Base-by-base conservation (phyloP, 2,329 filamentous ascomycete species). In the Arthrobotrys iridis region DNA sequence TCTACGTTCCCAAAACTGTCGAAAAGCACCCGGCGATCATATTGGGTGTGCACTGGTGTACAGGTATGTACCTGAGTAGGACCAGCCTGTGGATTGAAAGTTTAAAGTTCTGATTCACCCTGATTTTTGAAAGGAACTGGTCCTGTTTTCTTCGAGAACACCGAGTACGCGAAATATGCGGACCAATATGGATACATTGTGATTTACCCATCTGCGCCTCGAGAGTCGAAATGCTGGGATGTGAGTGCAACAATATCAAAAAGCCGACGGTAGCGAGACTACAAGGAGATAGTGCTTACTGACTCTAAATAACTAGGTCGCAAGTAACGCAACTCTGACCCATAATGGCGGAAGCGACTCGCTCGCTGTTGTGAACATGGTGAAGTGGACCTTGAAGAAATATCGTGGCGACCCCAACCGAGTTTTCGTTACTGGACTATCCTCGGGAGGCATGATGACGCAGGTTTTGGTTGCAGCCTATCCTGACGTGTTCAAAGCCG, bases 381-480 rank as follows among this genome's bases (percentile, higher is more conserved):
- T 82, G 0, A 79, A 79, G 11, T 83, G 81, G 80, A 80, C 82
- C 0, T 78, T 82, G 1, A 60, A 78, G 1, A 78, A 79, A 45
- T 83, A 83, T 55, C 72, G 77, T 0, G 82, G 80, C 3, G 80
- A 83, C 46, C 41, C 79, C 4, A 79, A 66, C 20, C 81, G 80
- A 7, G 79, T 82, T 1, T 82, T 82, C 72, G 80, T 81, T 50
- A 81, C 81, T 1, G 81, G 81, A 3, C 58, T 80, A 6, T 81
- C 80, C 6, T 81, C 80, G 0, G 81, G 81, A 7, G 81, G 80
- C 11, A 82, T 82, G 81, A 81, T 82, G 80, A 81, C 1, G 83
- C 85, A 85, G 76, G 83, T 86, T 77, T 80, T 86, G 58, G 81
- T 82, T 0, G 84, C 83, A 1, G 81, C 83, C 0, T 86, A 86